A percentile compares a stretch with the other conserved stretches of the same genome.
These are phyloP conservation scores for Pyrenula aspistea DNA, from an alignment of 495 filamentous ascomycete species.

Conservation along the genomic window DNA sequence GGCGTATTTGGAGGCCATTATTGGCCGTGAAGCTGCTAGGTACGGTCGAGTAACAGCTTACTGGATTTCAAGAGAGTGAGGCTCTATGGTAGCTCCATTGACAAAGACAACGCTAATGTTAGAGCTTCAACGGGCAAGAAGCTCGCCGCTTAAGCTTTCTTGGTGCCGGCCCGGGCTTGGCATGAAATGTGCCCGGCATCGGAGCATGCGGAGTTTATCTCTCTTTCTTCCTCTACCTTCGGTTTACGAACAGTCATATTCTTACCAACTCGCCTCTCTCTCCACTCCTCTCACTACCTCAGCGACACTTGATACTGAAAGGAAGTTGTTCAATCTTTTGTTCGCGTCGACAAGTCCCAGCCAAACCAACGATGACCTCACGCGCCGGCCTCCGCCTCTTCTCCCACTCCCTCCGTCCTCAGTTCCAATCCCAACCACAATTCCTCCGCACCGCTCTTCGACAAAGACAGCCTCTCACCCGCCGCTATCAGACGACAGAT, in stretches of 20 bases:
- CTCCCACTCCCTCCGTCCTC: conserved; percentile 37
- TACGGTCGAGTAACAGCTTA: too few species aligned
- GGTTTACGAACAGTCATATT: background rate
- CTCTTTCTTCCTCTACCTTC: background rate
- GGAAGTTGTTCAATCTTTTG: too few species aligned
- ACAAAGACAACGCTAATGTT: too few species aligned
- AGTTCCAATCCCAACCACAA: conserved; percentile 21
- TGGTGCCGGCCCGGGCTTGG: background rate
- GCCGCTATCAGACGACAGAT: conserved; percentile 56
- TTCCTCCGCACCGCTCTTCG: too few species aligned
- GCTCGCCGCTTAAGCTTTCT: background rate
- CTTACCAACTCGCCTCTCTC: background rate
- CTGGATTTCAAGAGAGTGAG: too few species aligned
- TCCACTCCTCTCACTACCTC: background rate
- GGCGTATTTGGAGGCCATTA: conserved; percentile 85
- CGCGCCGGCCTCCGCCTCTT: conserved; percentile 37
- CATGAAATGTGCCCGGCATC: background rate
- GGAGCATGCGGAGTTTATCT: background rate
- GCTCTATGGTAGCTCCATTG: too few species aligned
- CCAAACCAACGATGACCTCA: conserved; percentile 20
- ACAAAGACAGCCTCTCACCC: conserved; percentile 37
- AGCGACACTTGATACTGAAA: background rate
- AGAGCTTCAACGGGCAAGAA: too few species aligned
- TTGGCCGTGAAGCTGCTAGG: too few species aligned
- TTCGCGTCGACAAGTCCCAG: background rate